Percentiles rank a stretch among this genome's conserved stretches.
These are phyloP conservation scores for Aspergillus kassunensis DNA, from an alignment of 495 filamentous ascomycete species.

Conservation along the genomic window DNA sequence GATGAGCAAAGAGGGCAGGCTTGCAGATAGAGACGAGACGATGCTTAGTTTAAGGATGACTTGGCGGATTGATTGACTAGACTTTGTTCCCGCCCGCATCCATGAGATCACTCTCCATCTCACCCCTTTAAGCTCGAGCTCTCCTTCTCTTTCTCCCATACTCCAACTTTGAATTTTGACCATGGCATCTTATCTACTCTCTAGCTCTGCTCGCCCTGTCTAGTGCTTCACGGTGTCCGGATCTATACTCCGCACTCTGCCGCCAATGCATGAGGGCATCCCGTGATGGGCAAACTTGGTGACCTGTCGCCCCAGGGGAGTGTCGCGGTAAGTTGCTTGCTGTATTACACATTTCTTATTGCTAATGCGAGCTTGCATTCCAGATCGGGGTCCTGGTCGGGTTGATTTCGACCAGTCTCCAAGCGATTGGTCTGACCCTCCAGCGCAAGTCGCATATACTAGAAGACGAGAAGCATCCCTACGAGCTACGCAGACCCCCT, in stretches of 20 bases:
- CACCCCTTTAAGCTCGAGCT: slow-evolving; percentile 6
- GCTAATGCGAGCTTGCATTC: slow-evolving; percentile 11
- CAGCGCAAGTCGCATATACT: slow-evolving; percentile 98
- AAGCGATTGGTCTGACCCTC: slow-evolving; percentile 93
- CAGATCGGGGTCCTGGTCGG: slow-evolving; percentile 92
- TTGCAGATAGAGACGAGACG: slow-evolving; percentile 15
- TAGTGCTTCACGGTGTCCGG: slow-evolving; percentile 20
- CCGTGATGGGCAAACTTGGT: slow-evolving; percentile 68
- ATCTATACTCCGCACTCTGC: slow-evolving; percentile 15
- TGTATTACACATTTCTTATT: background rate
- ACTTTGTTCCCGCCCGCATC: slow-evolving; percentile 19
- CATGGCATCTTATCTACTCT: slow-evolving; percentile 8
- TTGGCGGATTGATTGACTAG: slow-evolving; percentile 17
- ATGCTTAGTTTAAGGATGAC: slow-evolving; percentile 2
- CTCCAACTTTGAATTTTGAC: slow-evolving; percentile 1
- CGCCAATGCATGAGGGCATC: slow-evolving; percentile 31
- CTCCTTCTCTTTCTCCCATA: slow-evolving; percentile 8
- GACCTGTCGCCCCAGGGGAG: slow-evolving; percentile 82
- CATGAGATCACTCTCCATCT: slow-evolving; percentile 16
- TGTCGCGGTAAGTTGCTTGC: slow-evolving; percentile 61
- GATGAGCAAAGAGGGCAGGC: slow-evolving; percentile 8
- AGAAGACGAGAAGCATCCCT: slow-evolving; percentile 86
- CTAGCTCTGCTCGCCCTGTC: slow-evolving; percentile 16
- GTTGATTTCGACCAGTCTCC: slow-evolving; percentile 85
- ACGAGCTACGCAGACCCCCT: slow-evolving; percentile 76